phyloP scores from a whole-genome alignment of 2,329 filamentous ascomycete genomes.

The Scedosporium apiospermum region DNA sequence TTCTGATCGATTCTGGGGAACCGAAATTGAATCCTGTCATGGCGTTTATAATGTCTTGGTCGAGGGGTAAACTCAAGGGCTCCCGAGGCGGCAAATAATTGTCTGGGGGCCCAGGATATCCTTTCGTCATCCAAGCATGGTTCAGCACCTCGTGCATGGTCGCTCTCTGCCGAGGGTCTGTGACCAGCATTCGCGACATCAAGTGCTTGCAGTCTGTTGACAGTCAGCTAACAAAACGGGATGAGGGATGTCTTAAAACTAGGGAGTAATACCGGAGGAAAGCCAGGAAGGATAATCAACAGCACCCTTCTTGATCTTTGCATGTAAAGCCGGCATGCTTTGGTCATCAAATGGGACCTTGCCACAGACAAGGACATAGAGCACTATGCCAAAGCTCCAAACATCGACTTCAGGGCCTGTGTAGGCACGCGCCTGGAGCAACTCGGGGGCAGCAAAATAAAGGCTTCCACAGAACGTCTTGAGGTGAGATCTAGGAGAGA shows the following conservation, averaged over 20 bases:
- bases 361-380: conserved; percentile 93
- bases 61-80: conserved; percentile 75
- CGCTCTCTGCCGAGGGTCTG: conserved; percentile 79
- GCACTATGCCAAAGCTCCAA: conserved; percentile 97
- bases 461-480: conserved; percentile 97
- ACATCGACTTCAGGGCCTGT: conserved; percentile 94
- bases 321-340: conserved; percentile 95
- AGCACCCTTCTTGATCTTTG: conserved; percentile 95
- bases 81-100: conserved; percentile 80
- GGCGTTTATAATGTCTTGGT: conserved; percentile 72
- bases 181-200: conserved; percentile 91
- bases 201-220: conserved; percentile 79
- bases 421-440: conserved; percentile 88
- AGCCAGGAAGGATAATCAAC: conserved; percentile 96
- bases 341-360: conserved; percentile 99
- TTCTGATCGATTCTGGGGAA: conserved; percentile 69
- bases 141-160: conserved; percentile 86
- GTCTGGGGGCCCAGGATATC: conserved; percentile 76
- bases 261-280: conserved; percentile 61
- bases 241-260: background rate
- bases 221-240: conserved; percentile 3
- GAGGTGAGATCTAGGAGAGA: conserved; percentile 72
- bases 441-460: conserved; percentile 93
- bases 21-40: conserved; percentile 99
- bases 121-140: conserved; percentile 94